Percentiles rank a stretch among this genome's conserved stretches.
Evolutionary conservation across 345 rosid genomes (phyloP).

Genomic region (Chamaenerion angustifolium): DNA sequence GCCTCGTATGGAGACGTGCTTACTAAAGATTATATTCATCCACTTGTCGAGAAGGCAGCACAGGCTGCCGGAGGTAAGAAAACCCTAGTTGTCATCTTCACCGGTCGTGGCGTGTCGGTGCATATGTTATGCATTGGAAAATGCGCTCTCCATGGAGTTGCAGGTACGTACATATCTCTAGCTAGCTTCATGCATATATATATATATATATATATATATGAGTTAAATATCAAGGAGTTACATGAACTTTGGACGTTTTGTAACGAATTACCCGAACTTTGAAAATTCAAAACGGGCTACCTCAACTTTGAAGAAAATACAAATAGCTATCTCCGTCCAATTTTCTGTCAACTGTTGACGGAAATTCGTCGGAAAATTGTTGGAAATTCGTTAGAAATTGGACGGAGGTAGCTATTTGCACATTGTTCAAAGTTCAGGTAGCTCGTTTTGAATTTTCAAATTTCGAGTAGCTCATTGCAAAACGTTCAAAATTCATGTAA

Average conservation of each 20-base stretch:
- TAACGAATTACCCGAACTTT: too few relatives aligned
- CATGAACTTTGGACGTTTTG: neutral
- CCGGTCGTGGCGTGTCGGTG: constrained; percentile 1
- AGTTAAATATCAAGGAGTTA: neutral
- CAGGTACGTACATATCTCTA: neutral
- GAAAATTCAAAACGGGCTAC: too few relatives aligned
- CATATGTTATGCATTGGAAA: constrained; percentile 4
- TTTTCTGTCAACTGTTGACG: too few relatives aligned
- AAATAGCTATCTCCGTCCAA: too few relatives aligned
- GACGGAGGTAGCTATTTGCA: too few relatives aligned
- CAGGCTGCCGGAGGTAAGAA: neutral
- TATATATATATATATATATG: neutral
- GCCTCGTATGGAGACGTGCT: neutral
- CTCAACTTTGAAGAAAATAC: too few relatives aligned
- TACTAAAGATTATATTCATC: neutral
- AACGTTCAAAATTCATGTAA: too few relatives aligned
- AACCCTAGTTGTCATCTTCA: constrained; percentile 1
- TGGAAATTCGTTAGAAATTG: too few relatives aligned
- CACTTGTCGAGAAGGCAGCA: neutral
- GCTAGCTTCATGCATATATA: neutral
- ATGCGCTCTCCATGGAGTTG: constrained; percentile 2
- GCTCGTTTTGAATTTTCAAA: too few relatives aligned
- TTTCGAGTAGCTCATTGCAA: too few relatives aligned
- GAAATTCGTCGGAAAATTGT: too few relatives aligned
- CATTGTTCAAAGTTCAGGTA: too few relatives aligned